A percentile compares a stretch with the other conserved stretches of the same genome.
Conservation (phyloP, 768 basidiomycete species). For the Fomitopsis serialis region DNA sequence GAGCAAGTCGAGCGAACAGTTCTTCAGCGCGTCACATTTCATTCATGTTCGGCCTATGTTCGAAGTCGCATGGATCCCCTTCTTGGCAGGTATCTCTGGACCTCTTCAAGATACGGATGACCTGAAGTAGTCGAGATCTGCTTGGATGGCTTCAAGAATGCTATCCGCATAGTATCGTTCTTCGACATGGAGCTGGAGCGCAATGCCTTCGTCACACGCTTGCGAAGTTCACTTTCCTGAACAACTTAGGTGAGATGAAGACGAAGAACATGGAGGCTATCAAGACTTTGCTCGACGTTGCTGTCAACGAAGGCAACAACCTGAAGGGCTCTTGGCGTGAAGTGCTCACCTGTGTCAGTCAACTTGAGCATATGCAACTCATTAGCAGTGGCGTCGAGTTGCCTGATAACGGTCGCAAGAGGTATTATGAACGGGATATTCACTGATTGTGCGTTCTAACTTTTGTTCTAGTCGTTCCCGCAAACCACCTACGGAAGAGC, state of each 20-base stretch:
- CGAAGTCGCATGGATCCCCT: slow-evolving; percentile 98
- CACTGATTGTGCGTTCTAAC: slow-evolving; percentile 25
- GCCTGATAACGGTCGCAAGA: slow-evolving; percentile 69
- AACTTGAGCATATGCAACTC: slow-evolving; percentile 97
- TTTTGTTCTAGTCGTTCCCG: slow-evolving; percentile 26
- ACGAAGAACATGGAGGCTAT: slow-evolving; percentile 99
- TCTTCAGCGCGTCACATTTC: slow-evolving; percentile 94
- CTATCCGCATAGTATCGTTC: slow-evolving; percentile 95
- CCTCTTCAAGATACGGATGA: slow-evolving; percentile 96
- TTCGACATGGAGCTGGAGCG: slow-evolving; percentile 96
- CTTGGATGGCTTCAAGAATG: slow-evolving; percentile 92
- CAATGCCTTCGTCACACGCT: slow-evolving; percentile 99
- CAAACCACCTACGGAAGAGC: slow-evolving; percentile 81
- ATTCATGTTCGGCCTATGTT: slow-evolving; percentile 99
- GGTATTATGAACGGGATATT: slow-evolving; percentile 40
- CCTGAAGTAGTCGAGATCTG: slow-evolving; percentile 88
- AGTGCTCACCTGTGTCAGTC: slow-evolving; percentile 94
- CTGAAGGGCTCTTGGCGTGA: slow-evolving; percentile 96
- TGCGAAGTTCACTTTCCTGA: slow-evolving; percentile 95
- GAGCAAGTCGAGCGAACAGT: slow-evolving; percentile 74
- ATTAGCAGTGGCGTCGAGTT: slow-evolving; percentile 89
- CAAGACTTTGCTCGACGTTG: slow-evolving; percentile 89
- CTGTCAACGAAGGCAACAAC: slow-evolving; percentile 94
- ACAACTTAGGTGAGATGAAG: slow-evolving; percentile 98
- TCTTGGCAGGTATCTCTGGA: slow-evolving; percentile 90